Evolutionary conservation across 2,329 filamentous ascomycete genomes (phyloP), one percentile per base, ranked within the genome.

Genomic region (Elsinoe perseae): DNA sequence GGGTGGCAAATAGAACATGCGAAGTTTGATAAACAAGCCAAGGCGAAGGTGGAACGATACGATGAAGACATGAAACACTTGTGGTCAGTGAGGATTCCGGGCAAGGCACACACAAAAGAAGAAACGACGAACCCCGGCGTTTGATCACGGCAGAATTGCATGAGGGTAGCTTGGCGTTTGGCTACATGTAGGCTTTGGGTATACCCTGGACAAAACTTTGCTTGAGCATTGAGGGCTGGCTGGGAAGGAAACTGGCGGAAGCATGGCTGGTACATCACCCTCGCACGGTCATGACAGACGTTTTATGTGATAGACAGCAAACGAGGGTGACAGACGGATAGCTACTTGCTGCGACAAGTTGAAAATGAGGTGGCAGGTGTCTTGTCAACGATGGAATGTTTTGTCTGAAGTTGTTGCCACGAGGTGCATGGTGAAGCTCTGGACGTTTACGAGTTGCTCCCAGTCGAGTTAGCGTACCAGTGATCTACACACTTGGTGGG

Each of bases 1-100:
- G 86, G 85, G 2, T 97, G 93, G 93, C 75, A 82, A 5, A 71
- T 95, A 3, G 44, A 61, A 4, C 61, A 62, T 28, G 20, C 48
- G 12, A 58, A 55, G 10, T 57, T 52, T 28, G 21, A 40, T 25
- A 43, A 38, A n/a, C 18, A 18, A 8, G 28, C 53, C 12, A 56
- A 56, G n/a, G 53, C 53, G n/a, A 56, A 46, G n/a, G 28, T 56
- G 40, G 53, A 56, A 25, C 36, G 40, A 14, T 56, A 44, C 25
- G 53, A 56, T 9, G 34, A 43, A 20, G 53, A 32, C n/a, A 20
- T 12, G 12, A 32, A 34, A 18, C 53, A 56, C 28, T 28, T 32
- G 36, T 56, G 53, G 53, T 25, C 23, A 5, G 34, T 56, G 10
- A 56, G 38, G 14, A 56, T 56, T 27, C 53, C 53, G 4, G 53